A percentile compares a stretch with the other conserved stretches of the same genome.
These are phyloP conservation scores for Penstemon barbatus DNA, from an alignment of 257 asterid genomes.

Conservation along the genomic window DNA sequence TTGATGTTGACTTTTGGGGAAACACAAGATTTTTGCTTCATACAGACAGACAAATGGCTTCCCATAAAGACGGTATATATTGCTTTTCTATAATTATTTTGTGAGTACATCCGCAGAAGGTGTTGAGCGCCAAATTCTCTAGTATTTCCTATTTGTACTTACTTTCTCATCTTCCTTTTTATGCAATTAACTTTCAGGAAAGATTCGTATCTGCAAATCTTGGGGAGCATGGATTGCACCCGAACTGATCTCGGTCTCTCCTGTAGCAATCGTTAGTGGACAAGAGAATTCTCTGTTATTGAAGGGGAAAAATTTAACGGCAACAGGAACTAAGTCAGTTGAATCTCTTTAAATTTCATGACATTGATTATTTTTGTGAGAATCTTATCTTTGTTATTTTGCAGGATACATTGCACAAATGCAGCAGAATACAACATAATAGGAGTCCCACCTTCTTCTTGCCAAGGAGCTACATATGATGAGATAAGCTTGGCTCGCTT, in stretches of 20 bases:
- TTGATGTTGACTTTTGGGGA: conserved; percentile 68
- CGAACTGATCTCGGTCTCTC: conserved; percentile 63
- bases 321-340: conserved; percentile 63
- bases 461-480: conserved; percentile 39
- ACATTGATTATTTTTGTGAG: conserved; percentile 11
- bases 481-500: conserved; percentile 56
- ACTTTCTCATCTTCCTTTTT: conserved; percentile 20
- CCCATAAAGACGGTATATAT: conserved; percentile 55
- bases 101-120: neutral
- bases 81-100: conserved; percentile 1
- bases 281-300: conserved; percentile 66
- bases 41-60: conserved; percentile 66
- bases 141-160: neutral
- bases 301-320: conserved; percentile 54
- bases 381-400: conserved; percentile 21
- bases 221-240: conserved; percentile 55
- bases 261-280: conserved; percentile 77
- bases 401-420: conserved; percentile 76
- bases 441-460: conserved; percentile 35
- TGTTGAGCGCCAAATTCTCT: neutral
- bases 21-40: conserved; percentile 64
- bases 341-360: conserved; percentile 4
- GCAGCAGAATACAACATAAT: conserved; percentile 42
- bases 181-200: conserved; percentile 48
- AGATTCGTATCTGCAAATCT: conserved; percentile 54